phyloP scores from a whole-genome alignment of 176 grass and related monocot genomes.

The Zoysia pacifica region DNA sequence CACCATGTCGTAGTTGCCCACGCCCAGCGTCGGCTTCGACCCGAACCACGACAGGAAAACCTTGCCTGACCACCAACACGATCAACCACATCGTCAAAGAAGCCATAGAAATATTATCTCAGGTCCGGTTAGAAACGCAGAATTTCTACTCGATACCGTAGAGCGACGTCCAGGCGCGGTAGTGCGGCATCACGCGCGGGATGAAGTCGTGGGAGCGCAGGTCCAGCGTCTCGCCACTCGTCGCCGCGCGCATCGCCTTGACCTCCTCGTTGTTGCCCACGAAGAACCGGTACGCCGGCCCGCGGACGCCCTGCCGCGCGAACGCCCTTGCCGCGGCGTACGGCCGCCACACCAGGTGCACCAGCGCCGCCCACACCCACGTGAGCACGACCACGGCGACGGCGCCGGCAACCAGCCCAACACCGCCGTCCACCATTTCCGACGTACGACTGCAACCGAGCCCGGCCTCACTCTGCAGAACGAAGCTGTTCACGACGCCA shows the following conservation, averaged over 20 bases:
- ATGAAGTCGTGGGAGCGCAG: conserved; percentile 51
- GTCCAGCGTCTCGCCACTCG: conserved; percentile 36
- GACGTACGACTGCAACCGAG: background rate
- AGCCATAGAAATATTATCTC: no score
- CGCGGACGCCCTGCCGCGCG: conserved; percentile 43
- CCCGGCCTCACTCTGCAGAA: background rate
- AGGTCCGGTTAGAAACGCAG: background rate
- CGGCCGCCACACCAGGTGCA: conserved; percentile 53
- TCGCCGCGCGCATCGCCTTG: conserved; percentile 38
- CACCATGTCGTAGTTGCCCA: conserved; percentile 47
- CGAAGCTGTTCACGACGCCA: background rate
- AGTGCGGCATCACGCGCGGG: conserved; percentile 43
- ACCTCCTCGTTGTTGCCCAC: conserved; percentile 41
- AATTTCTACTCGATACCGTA: conserved; percentile 14
- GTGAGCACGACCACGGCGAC: conserved; percentile 4
- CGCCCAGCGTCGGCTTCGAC: conserved; percentile 42
- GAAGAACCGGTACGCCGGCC: conserved; percentile 52
- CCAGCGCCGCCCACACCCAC: conserved; percentile 36
- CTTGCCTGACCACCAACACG: conserved; percentile 21
- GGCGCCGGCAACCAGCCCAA: background rate
- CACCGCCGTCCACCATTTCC: background rate
- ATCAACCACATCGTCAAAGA: background rate
- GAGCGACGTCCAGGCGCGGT: conserved; percentile 24
- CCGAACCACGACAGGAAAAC: conserved; percentile 55
- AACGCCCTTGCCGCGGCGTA: conserved; percentile 37